Base-by-base conservation (phyloP, 169 alveolate species). In the Eimeria sp. region DNA sequence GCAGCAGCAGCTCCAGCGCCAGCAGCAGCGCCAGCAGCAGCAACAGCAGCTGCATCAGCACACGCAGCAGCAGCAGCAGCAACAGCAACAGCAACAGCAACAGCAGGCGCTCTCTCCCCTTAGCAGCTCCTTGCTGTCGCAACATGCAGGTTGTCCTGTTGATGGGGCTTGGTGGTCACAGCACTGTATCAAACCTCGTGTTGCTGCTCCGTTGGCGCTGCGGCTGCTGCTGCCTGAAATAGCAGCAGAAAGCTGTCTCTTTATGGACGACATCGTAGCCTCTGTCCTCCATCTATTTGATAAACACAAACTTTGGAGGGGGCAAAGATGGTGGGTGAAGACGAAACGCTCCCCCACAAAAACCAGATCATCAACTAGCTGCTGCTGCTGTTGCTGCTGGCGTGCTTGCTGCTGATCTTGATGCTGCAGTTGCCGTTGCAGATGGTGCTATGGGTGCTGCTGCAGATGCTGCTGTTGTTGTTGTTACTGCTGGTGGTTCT, bases 211-310 rank as follows among this genome's bases (percentile, higher is more conserved):
- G 27, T 89, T 89, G 22, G 95, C 67, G 49, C 51, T 34, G 40
- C 40, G 40, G 40, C 40, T 34, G 40, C 40, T 34, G 40, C 40
- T 34, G 40, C 40, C 40, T 34, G 40, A 34, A 34, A 34, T 34
- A 34, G 40, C 73, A 1, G 89, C 70, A 51, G 95, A 89, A 57
- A 89, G 95, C 43, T 43, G n/a, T 16, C 96, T 97, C 57, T 97
- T 98, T 76, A 97, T 98, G 92, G 99, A 98, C 84, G 99, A 98
- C 75, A 78, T 97, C 47, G 96, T 97, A 58, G 94, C 97, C 11
- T 97, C 98, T 87, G 96, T 98, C 45, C 96, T 97, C 27, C 98
- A 98, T 58, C 97, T 86, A 58, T 97, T 98, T 95, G 96, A 97
- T 43, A 93, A 95, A 25, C 80, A 95, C 61, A 70, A 65, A 57